Conservation (phyloP, 2,329 filamentous ascomycete species). For the Pseudogymnoascus destructans region DNA sequence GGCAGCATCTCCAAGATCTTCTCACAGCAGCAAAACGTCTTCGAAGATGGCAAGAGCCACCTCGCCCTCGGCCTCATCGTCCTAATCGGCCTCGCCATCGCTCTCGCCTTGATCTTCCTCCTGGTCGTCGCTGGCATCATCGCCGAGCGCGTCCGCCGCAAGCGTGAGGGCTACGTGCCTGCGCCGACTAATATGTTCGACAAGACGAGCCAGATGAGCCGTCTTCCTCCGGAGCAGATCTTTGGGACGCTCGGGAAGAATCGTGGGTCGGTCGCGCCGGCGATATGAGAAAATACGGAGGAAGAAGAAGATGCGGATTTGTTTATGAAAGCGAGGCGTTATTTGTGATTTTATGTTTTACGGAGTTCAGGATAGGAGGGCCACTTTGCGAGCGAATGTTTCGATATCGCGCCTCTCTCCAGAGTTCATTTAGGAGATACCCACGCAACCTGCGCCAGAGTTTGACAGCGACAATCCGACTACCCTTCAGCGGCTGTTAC, state of each 20-base stretch:
- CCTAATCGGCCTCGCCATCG: constrained; percentile 66
- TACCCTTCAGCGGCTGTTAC: background rate
- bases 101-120: constrained; percentile 63
- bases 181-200: constrained; percentile 56
- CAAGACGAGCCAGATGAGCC: constrained; percentile 42
- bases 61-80: constrained; percentile 67
- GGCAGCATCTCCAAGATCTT: constrained; percentile 75
- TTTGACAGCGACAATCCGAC: background rate
- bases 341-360: background rate
- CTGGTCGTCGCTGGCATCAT: constrained; percentile 63
- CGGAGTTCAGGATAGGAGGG: constrained; percentile 1
- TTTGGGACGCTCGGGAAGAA: constrained; percentile 22
- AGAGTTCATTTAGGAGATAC: background rate
- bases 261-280: background rate
- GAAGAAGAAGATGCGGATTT: background rate
- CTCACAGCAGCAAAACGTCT: constrained; percentile 67
- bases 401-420: background rate
- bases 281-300: background rate
- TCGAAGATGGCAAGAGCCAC: constrained; percentile 40
- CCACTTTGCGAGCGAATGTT: background rate
- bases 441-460: background rate
- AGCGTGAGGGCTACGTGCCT: constrained; percentile 67
- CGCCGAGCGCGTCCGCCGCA: constrained; percentile 63
- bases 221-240: constrained; percentile 46
- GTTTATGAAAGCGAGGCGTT: constrained; percentile 7